Base-by-base conservation (phyloP, 805 yeast genomes). In the Ogataea allantospora region DNA sequence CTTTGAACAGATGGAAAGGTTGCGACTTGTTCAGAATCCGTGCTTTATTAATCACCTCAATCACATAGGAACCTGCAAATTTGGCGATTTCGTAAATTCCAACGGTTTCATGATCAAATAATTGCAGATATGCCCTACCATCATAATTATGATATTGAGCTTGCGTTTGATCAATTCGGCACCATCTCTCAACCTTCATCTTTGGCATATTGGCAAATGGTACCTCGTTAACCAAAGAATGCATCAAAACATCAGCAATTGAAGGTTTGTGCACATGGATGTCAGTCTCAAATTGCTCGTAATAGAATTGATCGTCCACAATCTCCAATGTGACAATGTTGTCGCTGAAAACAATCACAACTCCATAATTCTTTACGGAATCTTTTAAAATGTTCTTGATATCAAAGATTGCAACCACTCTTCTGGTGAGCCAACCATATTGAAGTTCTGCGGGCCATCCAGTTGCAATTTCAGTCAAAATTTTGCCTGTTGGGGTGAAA, bases 401-500 rank as follows among this genome's bases (percentile, higher is more conserved):
- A 44, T 75, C 80, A 53, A 64, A 72, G 2, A 89, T 80, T 0
- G 91, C 83, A 8, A 91, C 88, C 3, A 91, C 93, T 43, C 95
- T 73, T 45, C 98, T 70, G 24, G 82, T 75, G 19, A 88, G 58
- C 97, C 96, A 89, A 14, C 95, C 95, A 54, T 80, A 82, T 46
- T 86, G 95, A 16, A 91, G 66, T 47, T 83, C 89, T 0, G 76
- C 63, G 0, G 98, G 98, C 97, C 97, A 89, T 9, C 77, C 79
- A 11, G 77, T 70, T 3, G 96, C 95, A 13, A 88, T 60, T 50
- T 88, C 96, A 0, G 95, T 81, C 33, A 91, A 64, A 3, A 91
- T 71, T 57, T 88, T 88, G 0, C 97, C 97, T 0, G 95, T 81
- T 2, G 96, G 96, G 0, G 96, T 89, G 57, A 88, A 85, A 0